Evolutionary conservation across 352 stramenopile species (phyloP), one percentile per base, ranked within the genome.

Genomic region (Phytophthora vignae): DNA sequence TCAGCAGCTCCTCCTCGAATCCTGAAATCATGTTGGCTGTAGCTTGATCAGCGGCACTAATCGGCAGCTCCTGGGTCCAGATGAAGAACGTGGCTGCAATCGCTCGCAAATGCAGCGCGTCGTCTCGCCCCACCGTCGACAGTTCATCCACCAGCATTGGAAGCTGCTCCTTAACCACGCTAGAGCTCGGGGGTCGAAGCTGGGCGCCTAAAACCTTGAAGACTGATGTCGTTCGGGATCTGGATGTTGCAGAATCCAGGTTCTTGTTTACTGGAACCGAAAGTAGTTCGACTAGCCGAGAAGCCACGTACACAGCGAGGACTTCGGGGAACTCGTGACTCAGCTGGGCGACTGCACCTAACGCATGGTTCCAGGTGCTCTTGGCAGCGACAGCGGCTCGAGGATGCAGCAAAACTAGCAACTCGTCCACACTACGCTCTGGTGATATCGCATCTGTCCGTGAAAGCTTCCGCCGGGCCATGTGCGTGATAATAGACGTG

Each of bases 401-500:
- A n/a, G 76, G 73, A 55, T 85, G 78, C 25, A 85, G 50, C 31
- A 82, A 60, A 14, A 22, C 27, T 4, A 85, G 27, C 29, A 85
- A 27, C 4, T 76, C 67, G 15, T 83, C 65, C 21, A 78, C 14
- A 36, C 33, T 27, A 27, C 56, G 29, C 55, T 71, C 42, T 12
- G 48, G 14, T 14, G 19, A 60, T 40, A 3, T 15, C 29, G 22
- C 25, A 8, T n/a, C 48, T 10, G 55, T 50, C 42, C 31, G 21
- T 29, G 19, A 12, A 53, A 79, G 29, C 27, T 67, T 71, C 21
- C 70, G 64, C 10, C 60, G 69, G 58, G 56, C 68, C 14, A 74
- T 50, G 55, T 81, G 73, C 9, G 60, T 22, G 22, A 78, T 36
- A 29, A 81, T 77, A 4, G 52, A 71, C 3, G 57, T 62, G 49